Evolutionary conservation across 2,329 filamentous ascomycete species (phyloP), one percentile per base, ranked within the genome.

Genomic region (Trichoderma simmonsii): DNA sequence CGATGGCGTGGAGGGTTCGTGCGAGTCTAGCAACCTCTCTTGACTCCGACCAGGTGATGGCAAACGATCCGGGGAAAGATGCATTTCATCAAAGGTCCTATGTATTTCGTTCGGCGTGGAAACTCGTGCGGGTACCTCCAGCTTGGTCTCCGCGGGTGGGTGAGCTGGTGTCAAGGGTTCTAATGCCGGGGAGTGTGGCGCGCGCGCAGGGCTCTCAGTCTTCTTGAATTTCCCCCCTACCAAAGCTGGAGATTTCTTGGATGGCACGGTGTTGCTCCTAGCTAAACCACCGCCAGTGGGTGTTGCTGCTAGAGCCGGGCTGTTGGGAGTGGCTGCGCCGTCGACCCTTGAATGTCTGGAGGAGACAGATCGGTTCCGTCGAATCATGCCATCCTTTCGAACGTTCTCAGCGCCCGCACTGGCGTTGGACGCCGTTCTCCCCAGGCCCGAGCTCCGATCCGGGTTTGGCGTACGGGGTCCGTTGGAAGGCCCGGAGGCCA

Each of bases 381-480:
- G 89, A 32, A 98, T 84, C 75, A 90, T 90, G 71, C 91, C 94
- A 76, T 92, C 93, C 77, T 92, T 93, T 57, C 93, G 90, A 54
- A 97, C 88, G 77, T 94, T 97, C 76, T 97, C 94, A 21, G 94
- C 93, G 43, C 92, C 94, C 61, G 92, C 94, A 80, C 95, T 98
- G 3, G 93, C 93, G 79, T 91, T 97, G 7, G 96, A 98, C 14
- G 92, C 88, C 6, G 95, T 95, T 77, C 96, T 75, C 18, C 75
- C 77, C 9, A 81, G 71, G 32, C 87, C 86, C 62, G 86, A 85
- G 78, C 88, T 87, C 74, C 88, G 77, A 80, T 85, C 79, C 80
- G 86, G 76, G 80, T 83, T 84, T 72, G 87, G 66, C 74, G 88
- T 88, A 43, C 77, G 65, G 26, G 81, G 78, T 12, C 73, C 75